These are phyloP conservation scores for Deinandra increscens DNA, from an alignment of 129 eudicot species.

Conservation along the genomic window DNA sequence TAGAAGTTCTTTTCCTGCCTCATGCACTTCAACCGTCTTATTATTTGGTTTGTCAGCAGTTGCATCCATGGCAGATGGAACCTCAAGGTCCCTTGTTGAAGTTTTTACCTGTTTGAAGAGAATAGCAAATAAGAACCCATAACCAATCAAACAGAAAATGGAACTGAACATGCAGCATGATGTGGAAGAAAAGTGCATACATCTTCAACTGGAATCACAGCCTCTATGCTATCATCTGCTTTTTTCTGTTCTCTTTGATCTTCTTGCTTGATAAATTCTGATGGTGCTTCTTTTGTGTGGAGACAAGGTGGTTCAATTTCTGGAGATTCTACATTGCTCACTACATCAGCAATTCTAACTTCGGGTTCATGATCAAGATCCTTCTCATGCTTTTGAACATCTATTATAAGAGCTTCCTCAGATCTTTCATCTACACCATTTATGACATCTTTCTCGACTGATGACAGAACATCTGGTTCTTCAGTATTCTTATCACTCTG, in stretches of 20 bases:
- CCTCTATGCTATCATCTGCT: slow-evolving; percentile 35
- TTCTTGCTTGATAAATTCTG: slow-evolving; percentile 17
- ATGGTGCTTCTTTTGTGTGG: slow-evolving; percentile 25
- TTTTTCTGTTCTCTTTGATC: slow-evolving; percentile 27
- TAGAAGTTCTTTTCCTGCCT: slow-evolving; percentile 10
- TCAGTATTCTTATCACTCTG: slow-evolving; percentile 10
- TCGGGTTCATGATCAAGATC: slow-evolving; percentile 17
- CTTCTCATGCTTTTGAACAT: slow-evolving; percentile 26
- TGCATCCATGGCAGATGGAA: slow-evolving; percentile 23
- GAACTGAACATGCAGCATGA: slow-evolving; percentile 2
- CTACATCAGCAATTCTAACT: slow-evolving; percentile 10
- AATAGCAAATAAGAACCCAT: neutral
- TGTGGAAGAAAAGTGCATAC: slow-evolving; percentile 34
- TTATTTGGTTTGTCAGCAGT: slow-evolving; percentile 14
- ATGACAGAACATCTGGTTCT: slow-evolving; percentile 2
- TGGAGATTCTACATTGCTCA: slow-evolving; percentile 21
- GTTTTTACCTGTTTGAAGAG: slow-evolving; percentile 31
- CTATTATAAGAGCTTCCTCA: slow-evolving; percentile 7
- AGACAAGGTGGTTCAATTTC: slow-evolving; percentile 30
- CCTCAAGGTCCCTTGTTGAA: slow-evolving; percentile 21
- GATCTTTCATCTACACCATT: neutral
- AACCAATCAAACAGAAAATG: slow-evolving; percentile 1
- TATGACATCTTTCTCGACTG: slow-evolving; percentile 14
- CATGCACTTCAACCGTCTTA: slow-evolving; percentile 18
- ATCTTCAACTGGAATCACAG: slow-evolving; percentile 31